A percentile compares a stretch with the other conserved stretches of the same genome.
phyloP scores from a whole-genome alignment of 768 basidiomycete genomes.

The Serendipita vermifera region DNA sequence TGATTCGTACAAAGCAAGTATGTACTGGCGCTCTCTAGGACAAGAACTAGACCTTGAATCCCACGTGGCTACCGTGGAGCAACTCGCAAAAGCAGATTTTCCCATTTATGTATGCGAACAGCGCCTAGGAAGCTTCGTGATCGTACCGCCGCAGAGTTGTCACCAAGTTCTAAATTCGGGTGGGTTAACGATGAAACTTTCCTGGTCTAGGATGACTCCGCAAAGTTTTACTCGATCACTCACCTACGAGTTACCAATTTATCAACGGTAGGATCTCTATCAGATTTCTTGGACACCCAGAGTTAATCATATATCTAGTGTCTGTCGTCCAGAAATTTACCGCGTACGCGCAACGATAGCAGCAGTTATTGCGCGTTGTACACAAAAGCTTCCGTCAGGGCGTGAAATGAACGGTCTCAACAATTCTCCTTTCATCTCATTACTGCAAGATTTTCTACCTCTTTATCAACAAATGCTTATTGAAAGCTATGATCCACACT shows the following conservation, averaged over 20 bases:
- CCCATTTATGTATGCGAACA: constrained; percentile 59
- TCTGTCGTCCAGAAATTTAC: constrained; percentile 71
- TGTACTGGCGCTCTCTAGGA: constrained; percentile 38
- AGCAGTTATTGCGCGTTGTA: constrained; percentile 45
- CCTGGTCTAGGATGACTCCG: constrained; percentile 78
- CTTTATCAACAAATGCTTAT: constrained; percentile 22
- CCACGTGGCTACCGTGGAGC: constrained; percentile 46
- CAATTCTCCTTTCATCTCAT: neutral
- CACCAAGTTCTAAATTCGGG: constrained; percentile 77
- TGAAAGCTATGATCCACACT: constrained; percentile 30
- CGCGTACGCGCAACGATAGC: constrained; percentile 38
- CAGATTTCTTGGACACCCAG: constrained; percentile 3
- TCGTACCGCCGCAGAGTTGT: constrained; percentile 68
- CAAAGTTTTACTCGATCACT: constrained; percentile 45
- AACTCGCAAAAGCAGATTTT: constrained; percentile 55
- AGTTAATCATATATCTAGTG: constrained; percentile 37
- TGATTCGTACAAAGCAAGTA: constrained; percentile 39
- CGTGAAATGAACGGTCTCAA: constrained; percentile 13
- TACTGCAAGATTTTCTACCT: constrained; percentile 11
- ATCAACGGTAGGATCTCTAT: constrained; percentile 43
- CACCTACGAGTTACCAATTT: constrained; percentile 64
- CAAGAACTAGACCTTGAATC: constrained; percentile 64
- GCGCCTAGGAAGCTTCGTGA: constrained; percentile 59
- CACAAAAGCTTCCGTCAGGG: constrained; percentile 13
- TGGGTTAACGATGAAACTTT: constrained; percentile 69